Conservation (phyloP, 2,329 filamentous ascomycete genomes). For the Metarhizium guizhouense region DNA sequence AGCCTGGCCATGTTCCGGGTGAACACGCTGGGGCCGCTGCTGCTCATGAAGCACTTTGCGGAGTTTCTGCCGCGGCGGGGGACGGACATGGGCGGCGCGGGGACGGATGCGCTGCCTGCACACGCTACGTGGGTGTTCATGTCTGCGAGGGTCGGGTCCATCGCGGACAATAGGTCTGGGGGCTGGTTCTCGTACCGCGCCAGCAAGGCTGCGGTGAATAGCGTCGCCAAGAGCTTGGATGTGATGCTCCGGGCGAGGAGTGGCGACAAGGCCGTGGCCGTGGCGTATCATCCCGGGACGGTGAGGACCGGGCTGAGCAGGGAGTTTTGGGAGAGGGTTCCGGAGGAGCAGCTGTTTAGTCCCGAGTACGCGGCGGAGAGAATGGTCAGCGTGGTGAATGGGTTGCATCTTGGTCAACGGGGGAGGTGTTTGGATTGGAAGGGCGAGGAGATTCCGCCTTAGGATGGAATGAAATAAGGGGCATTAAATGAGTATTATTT, state of each 20-base stretch:
- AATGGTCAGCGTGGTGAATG: constrained; percentile 49
- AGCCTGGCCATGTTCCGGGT: constrained; percentile 63
- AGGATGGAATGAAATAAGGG: constrained; percentile 10
- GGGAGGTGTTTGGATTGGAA: constrained; percentile 64
- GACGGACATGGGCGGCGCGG: constrained; percentile 14
- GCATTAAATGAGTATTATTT: neutral
- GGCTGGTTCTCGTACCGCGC: constrained; percentile 80
- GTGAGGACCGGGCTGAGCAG: constrained; percentile 66
- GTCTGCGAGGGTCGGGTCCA: constrained; percentile 69
- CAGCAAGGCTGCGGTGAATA: constrained; percentile 66
- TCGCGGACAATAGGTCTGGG: constrained; percentile 61
- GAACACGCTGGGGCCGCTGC: constrained; percentile 65
- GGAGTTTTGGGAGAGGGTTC: constrained; percentile 61
- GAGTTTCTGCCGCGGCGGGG: constrained; percentile 56
- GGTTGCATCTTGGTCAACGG: constrained; percentile 41
- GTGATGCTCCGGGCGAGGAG: constrained; percentile 49
- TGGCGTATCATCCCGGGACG: constrained; percentile 72
- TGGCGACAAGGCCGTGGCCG: constrained; percentile 53
- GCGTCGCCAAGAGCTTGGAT: constrained; percentile 63
- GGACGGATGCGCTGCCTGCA: constrained; percentile 28
- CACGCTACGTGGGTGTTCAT: constrained; percentile 63
- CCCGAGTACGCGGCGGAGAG: constrained; percentile 57
- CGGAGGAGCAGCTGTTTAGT: constrained; percentile 53
- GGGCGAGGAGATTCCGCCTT: constrained; percentile 53
- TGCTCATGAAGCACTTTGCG: constrained; percentile 69